Evolutionary conservation across 345 rosid species (phyloP).

Genomic region (Eucalyptus tenuipes): DNA sequence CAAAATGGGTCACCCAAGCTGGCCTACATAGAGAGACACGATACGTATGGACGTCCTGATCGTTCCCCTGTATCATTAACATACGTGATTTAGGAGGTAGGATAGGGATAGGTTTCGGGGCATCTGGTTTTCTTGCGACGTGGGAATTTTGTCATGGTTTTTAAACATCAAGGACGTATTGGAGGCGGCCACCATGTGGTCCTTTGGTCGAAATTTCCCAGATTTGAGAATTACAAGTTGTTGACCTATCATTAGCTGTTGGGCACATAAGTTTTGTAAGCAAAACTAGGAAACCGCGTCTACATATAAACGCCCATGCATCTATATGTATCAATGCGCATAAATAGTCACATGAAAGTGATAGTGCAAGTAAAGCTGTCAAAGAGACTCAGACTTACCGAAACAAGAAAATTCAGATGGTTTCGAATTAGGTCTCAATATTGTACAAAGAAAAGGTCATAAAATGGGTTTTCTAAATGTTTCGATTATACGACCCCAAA

Average conservation of each 20-base stretch:
- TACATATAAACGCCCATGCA: not conserved
- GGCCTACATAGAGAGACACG: not conserved
- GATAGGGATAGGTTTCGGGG: not conserved
- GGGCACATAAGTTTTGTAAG: not conserved
- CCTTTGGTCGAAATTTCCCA: not conserved
- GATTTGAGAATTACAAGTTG: not conserved
- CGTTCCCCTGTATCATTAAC: not conserved
- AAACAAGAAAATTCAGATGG: not conserved
- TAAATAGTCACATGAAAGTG: not conserved
- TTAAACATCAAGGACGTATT: not conserved
- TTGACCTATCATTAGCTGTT: not conserved
- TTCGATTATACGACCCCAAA: too few relatives aligned
- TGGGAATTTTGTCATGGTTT: not conserved
- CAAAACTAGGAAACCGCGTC: not conserved
- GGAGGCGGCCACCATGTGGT: not conserved
- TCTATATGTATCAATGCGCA: not conserved
- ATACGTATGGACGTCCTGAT: not conserved
- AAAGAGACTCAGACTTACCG: not conserved
- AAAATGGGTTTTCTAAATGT: not conserved
- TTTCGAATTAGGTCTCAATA: not conserved
- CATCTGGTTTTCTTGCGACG: not conserved
- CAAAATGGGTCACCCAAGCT: not conserved
- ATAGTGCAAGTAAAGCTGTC: not conserved
- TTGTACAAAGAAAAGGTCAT: not conserved
- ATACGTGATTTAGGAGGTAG: not conserved